Evolutionary conservation across 1,284 basidiomycete species (phyloP).

Genomic region (Volvariella volvacea): DNA sequence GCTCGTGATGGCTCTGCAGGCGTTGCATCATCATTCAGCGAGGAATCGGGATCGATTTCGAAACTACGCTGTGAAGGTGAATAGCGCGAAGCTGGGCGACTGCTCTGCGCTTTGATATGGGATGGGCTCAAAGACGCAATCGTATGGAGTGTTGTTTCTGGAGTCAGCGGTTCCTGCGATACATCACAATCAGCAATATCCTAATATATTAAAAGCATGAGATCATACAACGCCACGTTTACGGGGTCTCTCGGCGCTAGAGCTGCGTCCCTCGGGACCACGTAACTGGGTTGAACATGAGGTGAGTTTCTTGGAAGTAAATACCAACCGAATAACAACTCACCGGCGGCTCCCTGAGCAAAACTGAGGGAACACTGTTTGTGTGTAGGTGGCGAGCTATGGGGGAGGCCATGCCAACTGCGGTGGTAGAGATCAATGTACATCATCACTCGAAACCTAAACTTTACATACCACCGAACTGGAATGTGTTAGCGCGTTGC

Average conservation of each 20-base stretch:
- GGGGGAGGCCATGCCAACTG: constrained; percentile 27
- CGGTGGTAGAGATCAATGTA: constrained; percentile 1
- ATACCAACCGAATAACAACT: neutral
- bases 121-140: constrained; percentile 50
- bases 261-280: constrained; percentile 8
- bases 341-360: constrained; percentile 30
- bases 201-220: constrained; percentile 10
- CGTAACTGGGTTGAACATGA: constrained; percentile 5
- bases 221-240: constrained; percentile 11
- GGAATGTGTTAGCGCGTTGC: constrained; percentile 41
- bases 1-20: constrained; percentile 31
- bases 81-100: constrained; percentile 30
- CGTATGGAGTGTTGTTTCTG: constrained; percentile 50
- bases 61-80: constrained; percentile 36
- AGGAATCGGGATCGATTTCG: constrained; percentile 40
- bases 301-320: neutral
- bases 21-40: constrained; percentile 24
- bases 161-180: constrained; percentile 53
- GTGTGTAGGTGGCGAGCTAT: constrained; percentile 31
- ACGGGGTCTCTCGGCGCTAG: constrained; percentile 12
- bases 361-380: constrained; percentile 33
- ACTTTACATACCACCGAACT: constrained; percentile 30
- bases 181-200: constrained; percentile 1
- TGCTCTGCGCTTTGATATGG: constrained; percentile 24
- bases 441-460: neutral